Evolutionary conservation across 1,284 basidiomycete species (phyloP), one percentile per base, ranked within the genome.

Genomic region (Malassezia obtusa): DNA sequence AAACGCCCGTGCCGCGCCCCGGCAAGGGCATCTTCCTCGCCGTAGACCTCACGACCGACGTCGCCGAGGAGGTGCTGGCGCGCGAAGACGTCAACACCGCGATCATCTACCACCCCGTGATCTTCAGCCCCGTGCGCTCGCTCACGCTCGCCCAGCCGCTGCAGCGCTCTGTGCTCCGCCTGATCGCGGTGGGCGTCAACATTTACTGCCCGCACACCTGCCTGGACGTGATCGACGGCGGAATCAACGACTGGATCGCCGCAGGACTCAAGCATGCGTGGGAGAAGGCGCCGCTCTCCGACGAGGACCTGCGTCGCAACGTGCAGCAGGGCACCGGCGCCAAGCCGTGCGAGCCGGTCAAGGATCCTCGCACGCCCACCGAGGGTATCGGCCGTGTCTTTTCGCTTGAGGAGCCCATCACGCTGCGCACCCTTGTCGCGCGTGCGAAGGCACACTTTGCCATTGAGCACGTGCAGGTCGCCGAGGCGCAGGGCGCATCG

Each of bases 181-280:
- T 88, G 53, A 83, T 84, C 0, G 83, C 86, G 0, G 79, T 82
- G 4, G 89, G 89, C 0, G 84, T 94, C 53, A 87, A 84, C 14
- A 79, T 95, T 2, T 95, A 88, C 76, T 80, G 80, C 33, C 90
- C 90, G 0, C 91, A 95, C 74, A 89, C 87, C 0, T 81, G 86
- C 1, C 78, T 94, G 12, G 91, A 96, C 73, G 81, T 77, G 4
- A 83, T 87, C 2, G 80, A 80, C 48, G 87, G 83, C 12, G 90
- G 90, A 0, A 83, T 95, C 60, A 91, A 91, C 67, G 68, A 73
- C 58, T 73, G 71, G 68, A 63, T 73, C 11, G 60, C 53, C 9
- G 51, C 50, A 11, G 63, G 63, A 10, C 62, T 67, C 4, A 21
- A 40, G 30, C 35, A 59, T 3, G 39, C 50, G 2, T 60, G 61